Evolutionary conservation across 805 yeast species (phyloP).

Genomic region (Pichia rugopelliculosa): DNA sequence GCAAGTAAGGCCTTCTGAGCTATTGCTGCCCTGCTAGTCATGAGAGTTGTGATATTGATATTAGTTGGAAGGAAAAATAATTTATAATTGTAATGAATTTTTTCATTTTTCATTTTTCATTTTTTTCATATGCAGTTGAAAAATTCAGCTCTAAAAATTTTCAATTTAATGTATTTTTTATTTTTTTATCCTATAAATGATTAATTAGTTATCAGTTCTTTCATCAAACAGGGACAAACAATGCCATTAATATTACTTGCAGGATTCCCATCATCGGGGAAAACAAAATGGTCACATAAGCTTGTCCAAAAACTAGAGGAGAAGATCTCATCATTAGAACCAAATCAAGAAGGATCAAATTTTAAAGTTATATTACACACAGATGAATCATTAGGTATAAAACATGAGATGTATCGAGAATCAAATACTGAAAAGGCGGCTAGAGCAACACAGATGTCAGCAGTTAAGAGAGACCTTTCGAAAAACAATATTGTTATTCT

Average conservation of each 20-base stretch:
- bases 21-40: background rate
- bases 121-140: no score
- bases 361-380: conserved; percentile 60
- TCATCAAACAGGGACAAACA: background rate
- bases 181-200: no score
- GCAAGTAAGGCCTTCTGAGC: background rate
- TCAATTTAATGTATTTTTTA: no score
- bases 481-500: conserved; percentile 68
- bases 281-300: conserved; percentile 62
- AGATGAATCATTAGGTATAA: conserved; percentile 72
- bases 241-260: conserved; percentile 86
- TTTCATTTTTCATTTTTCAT: no score
- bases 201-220: no score
- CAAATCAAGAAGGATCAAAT: conserved; percentile 43
- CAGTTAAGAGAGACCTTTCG: conserved; percentile 74
- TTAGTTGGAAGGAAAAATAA: no score
- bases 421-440: conserved; percentile 73
- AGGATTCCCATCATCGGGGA: conserved; percentile 84
- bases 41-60: no score
- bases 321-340: conserved; percentile 34
- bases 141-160: background rate
- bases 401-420: conserved; percentile 60
- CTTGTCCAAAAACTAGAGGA: conserved; percentile 42
- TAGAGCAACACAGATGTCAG: conserved; percentile 79
- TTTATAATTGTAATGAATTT: background rate